Evolutionary conservation across 192 early-diverging fungal genomes (phyloP), one percentile per base, ranked within the genome.

Genomic region (Gorgonomyces haynaldii): DNA sequence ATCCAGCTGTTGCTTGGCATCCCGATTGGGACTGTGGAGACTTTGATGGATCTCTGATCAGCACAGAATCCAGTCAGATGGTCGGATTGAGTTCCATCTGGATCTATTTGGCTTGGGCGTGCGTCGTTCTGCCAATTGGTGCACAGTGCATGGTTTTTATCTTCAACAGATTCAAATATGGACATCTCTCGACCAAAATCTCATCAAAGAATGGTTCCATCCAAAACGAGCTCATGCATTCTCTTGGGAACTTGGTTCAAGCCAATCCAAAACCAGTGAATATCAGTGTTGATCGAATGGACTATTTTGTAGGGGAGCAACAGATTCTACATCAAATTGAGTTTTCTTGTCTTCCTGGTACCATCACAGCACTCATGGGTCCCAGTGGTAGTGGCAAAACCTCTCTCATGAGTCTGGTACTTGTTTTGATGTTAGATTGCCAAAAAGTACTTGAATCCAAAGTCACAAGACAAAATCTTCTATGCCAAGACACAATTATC

Each of bases 381-480:
- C 47, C 49, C n/a, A 52, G 42, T 52, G 60, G 60, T 23, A 51
- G 50, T 16, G 60, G 60, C 20, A 62, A 62, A 27, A 62, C 60
- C 2, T 51, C 60, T 5, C 32, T 62, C n/a, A 19, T 62, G 19
- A 41, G 44, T 4, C 42, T 62, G 44, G 52, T 54, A 3, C 42
- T 36, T 52, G 28, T 3, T 12, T 46, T 47, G 9, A 37, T 20
- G 1, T 28, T 9, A 26, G 50, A 49, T 32, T 61, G 36, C 50
- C 36, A 27, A 37, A 49, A 6, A 21, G 53, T 21, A 15, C 45
- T 8, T 37, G 37, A 27, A 6, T 22, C 19, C 17, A 19, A 25
- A 3, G 28, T 9, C 24, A 26, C 40, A 30, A 49, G 42, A 42
- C 27, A 29, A 10, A 6, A 50, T 62, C 6, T 39, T 37, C 8